Evolutionary conservation across 1,139 yeast species (phyloP), one percentile per base, ranked within the genome.

Genomic region (Candida sp.): DNA sequence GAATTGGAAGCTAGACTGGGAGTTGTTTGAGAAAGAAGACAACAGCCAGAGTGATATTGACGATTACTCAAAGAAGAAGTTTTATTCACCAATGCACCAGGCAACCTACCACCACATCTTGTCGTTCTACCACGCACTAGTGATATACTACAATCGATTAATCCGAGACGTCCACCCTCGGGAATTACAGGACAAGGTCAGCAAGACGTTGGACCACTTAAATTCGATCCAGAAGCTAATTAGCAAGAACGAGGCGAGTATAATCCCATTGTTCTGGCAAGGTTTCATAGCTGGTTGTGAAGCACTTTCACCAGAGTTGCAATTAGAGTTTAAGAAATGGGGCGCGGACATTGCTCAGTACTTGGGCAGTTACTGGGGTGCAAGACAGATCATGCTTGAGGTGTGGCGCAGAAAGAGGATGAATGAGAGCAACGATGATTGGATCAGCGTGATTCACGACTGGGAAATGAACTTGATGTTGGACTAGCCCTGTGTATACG

Each of bases 281-380:
- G 96, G 96, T 0, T 91, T 91, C 58, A 87, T 91, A 47, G 94
- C 96, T 0, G 97, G 96, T 0, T 88, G 96, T 62, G 92, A 90
- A 56, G 90, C 96, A 3, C 80, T 81, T 49, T 81, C 86, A 3
- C 60, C 69, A 1, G 76, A 75, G 38, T 68, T 86, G 43, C 94
- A 90, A 58, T 68, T 77, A 55, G 86, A 91, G 33, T 90, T 84
- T 69, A 86, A 84, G 61, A 76, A 78, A 54, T 90, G 96, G 96
- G 90, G 94, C 5, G 88, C 88, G n/a, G 85, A 83, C 53, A 82
- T 90, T 54, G 88, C 93, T 2, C 83, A 80, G 55, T 85, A 85
- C 47, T 77, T 90, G 56, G 96, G 96, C 0, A 86, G 94, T 45
- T 90, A 90, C 63, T 88, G 92, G 88, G 92, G 92, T 6, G 93